Evolutionary conservation across 2,329 filamentous ascomycete genomes (phyloP).

Genomic region (Colletotrichum sp.): DNA sequence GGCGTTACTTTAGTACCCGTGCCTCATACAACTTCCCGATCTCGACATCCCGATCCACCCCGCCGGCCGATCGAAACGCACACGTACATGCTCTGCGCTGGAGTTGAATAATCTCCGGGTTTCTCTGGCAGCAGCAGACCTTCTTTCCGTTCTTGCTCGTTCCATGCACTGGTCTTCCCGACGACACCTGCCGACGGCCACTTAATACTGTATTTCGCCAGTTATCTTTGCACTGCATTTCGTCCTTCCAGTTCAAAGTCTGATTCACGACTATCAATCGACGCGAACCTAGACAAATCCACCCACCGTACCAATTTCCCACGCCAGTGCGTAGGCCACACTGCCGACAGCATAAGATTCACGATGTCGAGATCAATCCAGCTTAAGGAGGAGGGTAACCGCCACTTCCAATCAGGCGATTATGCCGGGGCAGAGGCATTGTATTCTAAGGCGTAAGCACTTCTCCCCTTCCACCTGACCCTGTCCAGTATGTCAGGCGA

Average conservation of each 20-base stretch:
- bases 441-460: constrained; percentile 73
- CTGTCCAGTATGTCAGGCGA: not conserved
- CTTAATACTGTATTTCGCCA: not conserved
- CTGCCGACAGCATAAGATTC: not conserved
- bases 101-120: not conserved
- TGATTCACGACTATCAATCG: not conserved
- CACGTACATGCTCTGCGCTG: not conserved
- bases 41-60: not conserved
- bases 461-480: not conserved
- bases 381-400: constrained; percentile 67
- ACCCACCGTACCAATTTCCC: not conserved
- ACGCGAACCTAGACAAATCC: not conserved
- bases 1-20: not conserved
- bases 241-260: not conserved
- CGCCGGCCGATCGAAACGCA: not conserved
- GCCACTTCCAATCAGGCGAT: constrained; percentile 68
- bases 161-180: not conserved
- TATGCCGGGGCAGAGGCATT: constrained; percentile 69
- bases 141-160: not conserved
- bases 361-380: constrained; percentile 35
- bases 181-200: not conserved
- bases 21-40: not conserved
- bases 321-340: not conserved
- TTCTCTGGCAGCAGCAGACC: not conserved
- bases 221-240: not conserved